Conservation (phyloP, 2,329 filamentous ascomycete genomes). For the Didymosphaeria variabile region DNA sequence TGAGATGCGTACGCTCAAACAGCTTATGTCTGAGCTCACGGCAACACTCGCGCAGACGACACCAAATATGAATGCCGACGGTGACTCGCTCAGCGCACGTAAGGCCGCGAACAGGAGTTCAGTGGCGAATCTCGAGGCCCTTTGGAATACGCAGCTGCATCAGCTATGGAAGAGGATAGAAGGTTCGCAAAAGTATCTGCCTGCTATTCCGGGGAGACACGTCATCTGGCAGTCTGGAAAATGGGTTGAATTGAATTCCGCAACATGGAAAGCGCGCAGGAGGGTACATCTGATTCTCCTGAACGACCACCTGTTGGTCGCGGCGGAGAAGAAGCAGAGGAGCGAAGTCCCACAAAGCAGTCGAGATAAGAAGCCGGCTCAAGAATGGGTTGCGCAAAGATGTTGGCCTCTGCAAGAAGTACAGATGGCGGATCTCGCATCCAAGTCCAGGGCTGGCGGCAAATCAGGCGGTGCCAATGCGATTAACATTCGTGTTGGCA, state of each 20-base stretch:
- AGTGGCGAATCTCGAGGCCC: conserved; percentile 75
- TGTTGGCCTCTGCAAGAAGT: conserved; percentile 96
- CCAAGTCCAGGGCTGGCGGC: conserved; percentile 48
- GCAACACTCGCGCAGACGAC: conserved; percentile 58
- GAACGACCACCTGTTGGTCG: conserved; percentile 93
- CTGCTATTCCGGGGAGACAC: conserved; percentile 88
- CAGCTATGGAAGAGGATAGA: conserved; percentile 97
- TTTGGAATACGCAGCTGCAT: conserved; percentile 75
- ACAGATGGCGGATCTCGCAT: conserved; percentile 86
- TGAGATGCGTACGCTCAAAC: conserved; percentile 90
- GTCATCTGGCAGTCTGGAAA: conserved; percentile 90
- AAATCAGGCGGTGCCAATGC: conserved; percentile 78
- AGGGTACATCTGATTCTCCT: conserved; percentile 91
- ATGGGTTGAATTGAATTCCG: conserved; percentile 97
- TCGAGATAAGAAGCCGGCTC: conserved; percentile 51
- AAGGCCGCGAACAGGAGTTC: conserved; percentile 85
- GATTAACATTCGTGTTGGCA: conserved; percentile 87
- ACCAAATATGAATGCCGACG: conserved; percentile 49
- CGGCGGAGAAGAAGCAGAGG: conserved; percentile 92
- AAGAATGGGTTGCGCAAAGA: conserved; percentile 87
- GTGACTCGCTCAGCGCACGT: conserved; percentile 54
- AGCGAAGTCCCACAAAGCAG: conserved; percentile 68
- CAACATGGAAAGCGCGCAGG: conserved; percentile 91
- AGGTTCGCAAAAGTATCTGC: conserved; percentile 95
- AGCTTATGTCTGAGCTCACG: conserved; percentile 90